A percentile compares a stretch with the other conserved stretches of the same genome.
Conservation (phyloP, 805 yeast species). For the Lachancea thermotolerans region DNA sequence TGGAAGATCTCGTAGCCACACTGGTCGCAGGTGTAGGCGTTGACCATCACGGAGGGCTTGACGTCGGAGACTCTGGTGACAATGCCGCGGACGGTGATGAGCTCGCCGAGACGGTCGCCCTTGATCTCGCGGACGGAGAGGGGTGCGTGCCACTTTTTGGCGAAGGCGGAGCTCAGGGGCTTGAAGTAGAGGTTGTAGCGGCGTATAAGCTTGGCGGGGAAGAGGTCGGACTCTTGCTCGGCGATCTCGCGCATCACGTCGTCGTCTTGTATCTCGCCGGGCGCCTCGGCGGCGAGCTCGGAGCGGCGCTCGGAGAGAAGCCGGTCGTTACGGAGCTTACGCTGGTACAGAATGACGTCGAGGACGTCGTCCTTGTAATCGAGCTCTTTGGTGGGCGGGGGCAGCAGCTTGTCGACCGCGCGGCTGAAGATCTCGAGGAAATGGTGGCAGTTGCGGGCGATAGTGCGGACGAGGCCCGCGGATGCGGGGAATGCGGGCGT, state of each 20-base stretch:
- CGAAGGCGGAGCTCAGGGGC: conserved; percentile 50
- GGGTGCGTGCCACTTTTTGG: conserved; percentile 41
- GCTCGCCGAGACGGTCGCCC: conserved; percentile 76
- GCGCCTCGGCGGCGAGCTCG: conserved; percentile 37
- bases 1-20: conserved; percentile 97
- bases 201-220: conserved; percentile 82
- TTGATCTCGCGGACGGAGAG: conserved; percentile 85
- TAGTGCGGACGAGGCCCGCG: conserved; percentile 30
- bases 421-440: conserved; percentile 70
- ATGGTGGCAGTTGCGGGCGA: conserved; percentile 68
- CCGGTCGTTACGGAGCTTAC: conserved; percentile 75
- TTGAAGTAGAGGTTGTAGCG: conserved; percentile 81
- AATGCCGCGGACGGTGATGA: conserved; percentile 88
- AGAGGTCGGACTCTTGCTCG: conserved; percentile 44
- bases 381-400: conserved; percentile 73
- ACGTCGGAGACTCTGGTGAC: conserved; percentile 95
- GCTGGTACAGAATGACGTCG: conserved; percentile 87
- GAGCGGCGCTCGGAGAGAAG: conserved; percentile 60
- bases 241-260: conserved; percentile 31
- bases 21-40: conserved; percentile 94
- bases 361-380: conserved; percentile 81
- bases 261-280: conserved; percentile 18
- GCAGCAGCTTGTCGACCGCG: conserved; percentile 76
- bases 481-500: background rate
- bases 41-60: conserved; percentile 83